phyloP scores from a whole-genome alignment of 169 alveolate genomes.

The Amoebophrya sp. region DNA sequence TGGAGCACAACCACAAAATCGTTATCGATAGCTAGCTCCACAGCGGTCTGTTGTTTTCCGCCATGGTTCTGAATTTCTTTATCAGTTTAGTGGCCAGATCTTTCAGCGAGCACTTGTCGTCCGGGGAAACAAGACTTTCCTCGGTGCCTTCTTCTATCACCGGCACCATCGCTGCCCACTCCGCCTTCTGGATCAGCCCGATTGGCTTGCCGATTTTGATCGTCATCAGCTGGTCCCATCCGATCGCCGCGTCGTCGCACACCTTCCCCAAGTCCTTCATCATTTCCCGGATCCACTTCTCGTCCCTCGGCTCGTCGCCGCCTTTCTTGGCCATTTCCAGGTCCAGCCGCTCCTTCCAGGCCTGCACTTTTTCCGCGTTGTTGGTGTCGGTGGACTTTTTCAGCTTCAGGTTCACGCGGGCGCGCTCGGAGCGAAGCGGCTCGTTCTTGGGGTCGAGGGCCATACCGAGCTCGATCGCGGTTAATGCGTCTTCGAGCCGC shows the following conservation, averaged over 20 bases:
- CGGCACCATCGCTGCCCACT: too few relatives aligned
- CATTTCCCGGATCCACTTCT: not conserved
- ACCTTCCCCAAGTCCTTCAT: not conserved
- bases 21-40: too few relatives aligned
- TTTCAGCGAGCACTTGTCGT: not conserved
- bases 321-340: too few relatives aligned
- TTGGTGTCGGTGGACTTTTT: not conserved
- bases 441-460: not conserved
- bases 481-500: not conserved
- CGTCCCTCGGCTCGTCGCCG: not conserved
- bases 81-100: not conserved
- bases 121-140: too few relatives aligned
- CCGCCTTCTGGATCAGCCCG: not conserved
- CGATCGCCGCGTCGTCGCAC: not conserved
- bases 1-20: too few relatives aligned
- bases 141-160: too few relatives aligned
- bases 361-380: not conserved
- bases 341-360: too few relatives aligned
- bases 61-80: not conserved
- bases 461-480: not conserved
- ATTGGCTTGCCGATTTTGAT: not conserved
- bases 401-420: not conserved
- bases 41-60: not conserved
- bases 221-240: not conserved
- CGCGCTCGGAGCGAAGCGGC: not conserved